Conservation (phyloP, 495 filamentous ascomycete genomes). For the Penicillium canariense region DNA sequence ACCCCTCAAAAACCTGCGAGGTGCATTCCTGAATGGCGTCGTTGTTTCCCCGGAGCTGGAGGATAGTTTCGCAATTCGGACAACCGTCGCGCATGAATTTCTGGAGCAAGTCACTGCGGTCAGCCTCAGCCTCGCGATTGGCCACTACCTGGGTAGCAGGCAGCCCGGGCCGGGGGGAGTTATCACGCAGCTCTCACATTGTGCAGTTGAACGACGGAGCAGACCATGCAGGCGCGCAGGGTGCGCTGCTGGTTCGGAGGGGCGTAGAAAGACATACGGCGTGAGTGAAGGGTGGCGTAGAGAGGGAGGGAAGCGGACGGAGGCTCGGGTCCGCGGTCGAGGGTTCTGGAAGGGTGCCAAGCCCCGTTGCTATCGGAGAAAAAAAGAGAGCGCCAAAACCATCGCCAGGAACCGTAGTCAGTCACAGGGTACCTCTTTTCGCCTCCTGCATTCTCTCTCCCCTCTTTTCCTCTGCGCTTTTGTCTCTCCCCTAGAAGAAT, state of each 20-base stretch:
- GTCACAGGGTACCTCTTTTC: background rate
- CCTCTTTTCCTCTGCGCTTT: background rate
- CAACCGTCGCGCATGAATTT: constrained; percentile 83
- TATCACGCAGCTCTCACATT: constrained; percentile 50
- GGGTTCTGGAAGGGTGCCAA: constrained; percentile 28
- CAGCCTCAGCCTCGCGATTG: constrained; percentile 1
- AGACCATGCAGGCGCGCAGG: constrained; percentile 97
- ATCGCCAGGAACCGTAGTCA: constrained; percentile 20
- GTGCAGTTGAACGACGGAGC: constrained; percentile 82
- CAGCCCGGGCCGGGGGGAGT: background rate
- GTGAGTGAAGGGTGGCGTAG: background rate
- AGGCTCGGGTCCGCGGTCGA: constrained; percentile 12
- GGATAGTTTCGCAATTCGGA: constrained; percentile 92
- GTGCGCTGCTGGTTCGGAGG: constrained; percentile 68
- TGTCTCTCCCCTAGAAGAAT: constrained; percentile 3
- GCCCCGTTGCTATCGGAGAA: constrained; percentile 28
- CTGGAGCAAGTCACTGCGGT: constrained; percentile 36
- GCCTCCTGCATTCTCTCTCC: constrained; percentile 13
- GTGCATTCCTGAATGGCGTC: constrained; percentile 91
- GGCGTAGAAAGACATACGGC: constrained; percentile 53
- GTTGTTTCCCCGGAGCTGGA: constrained; percentile 71
- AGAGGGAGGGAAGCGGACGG: constrained; percentile 4
- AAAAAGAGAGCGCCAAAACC: constrained; percentile 10
- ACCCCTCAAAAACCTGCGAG: constrained; percentile 87
- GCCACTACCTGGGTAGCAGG: background rate